Evolutionary conservation across 2,329 filamentous ascomycete genomes (phyloP).

Genomic region (Pseudogymnoascus sp.): DNA sequence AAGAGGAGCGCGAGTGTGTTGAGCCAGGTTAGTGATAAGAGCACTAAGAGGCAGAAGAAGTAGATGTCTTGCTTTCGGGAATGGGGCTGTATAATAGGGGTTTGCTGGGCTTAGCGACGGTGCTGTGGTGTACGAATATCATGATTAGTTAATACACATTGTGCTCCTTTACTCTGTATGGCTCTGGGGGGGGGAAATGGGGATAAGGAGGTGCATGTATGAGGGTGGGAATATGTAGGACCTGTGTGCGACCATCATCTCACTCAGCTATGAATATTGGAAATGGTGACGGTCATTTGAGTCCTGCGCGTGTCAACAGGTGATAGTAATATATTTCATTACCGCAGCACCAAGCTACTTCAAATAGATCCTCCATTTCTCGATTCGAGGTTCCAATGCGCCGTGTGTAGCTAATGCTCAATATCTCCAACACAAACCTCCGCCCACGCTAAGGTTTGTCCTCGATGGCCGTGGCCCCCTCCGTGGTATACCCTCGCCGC

Average conservation of each 20-base stretch:
- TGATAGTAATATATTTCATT: not conserved
- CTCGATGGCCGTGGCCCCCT: not conserved
- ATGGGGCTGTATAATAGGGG: not conserved
- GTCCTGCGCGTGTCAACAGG: not conserved
- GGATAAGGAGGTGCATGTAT: not conserved
- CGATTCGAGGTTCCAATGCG: not conserved
- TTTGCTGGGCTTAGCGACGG: not conserved
- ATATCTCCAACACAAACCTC: not conserved
- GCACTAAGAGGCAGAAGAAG: constrained; percentile 41
- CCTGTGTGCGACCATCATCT: not conserved
- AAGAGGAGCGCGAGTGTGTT: constrained; percentile 81
- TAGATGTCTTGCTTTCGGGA: not conserved
- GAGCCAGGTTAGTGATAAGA: constrained; percentile 58
- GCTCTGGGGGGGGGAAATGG: not conserved
- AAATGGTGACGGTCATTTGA: not conserved
- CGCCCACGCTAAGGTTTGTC: not conserved
- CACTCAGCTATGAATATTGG: not conserved
- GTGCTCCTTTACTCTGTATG: not conserved
- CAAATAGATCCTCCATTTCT: not conserved
- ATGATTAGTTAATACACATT: not conserved
- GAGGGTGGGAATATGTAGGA: not conserved
- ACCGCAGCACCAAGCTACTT: not conserved
- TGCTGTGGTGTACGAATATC: constrained; percentile 1
- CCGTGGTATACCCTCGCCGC: not conserved
- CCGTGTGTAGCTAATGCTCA: not conserved